These are phyloP conservation scores for Penicillium sp. DNA, from an alignment of 2,329 filamentous ascomycete genomes.

Conservation along the genomic window DNA sequence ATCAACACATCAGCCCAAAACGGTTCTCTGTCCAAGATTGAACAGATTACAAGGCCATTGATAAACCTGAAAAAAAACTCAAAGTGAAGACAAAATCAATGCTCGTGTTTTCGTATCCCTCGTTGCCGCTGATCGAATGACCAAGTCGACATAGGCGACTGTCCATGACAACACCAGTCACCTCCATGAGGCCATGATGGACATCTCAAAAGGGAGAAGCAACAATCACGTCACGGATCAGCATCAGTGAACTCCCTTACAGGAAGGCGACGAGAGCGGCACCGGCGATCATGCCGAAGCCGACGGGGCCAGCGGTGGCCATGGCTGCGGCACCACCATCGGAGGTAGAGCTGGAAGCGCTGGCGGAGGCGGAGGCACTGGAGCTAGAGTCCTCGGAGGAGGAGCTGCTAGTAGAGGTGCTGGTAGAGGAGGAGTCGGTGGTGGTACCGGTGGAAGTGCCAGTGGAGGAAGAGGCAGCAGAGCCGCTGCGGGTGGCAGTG, in stretches of 20 bases:
- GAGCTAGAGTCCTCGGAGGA: slow-evolving; percentile 7
- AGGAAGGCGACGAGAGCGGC: slow-evolving; percentile 46
- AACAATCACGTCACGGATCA: background rate
- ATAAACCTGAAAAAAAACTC: slow-evolving; percentile 3
- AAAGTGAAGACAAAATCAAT: slow-evolving; percentile 11
- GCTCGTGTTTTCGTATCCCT: slow-evolving; percentile 23
- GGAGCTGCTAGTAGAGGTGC: slow-evolving; percentile 9
- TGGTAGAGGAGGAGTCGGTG: slow-evolving; percentile 13
- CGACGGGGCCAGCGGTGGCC: slow-evolving; percentile 39
- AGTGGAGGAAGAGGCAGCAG: slow-evolving; percentile 21
- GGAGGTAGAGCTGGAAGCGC: slow-evolving; percentile 23
- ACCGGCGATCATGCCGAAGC: slow-evolving; percentile 44
- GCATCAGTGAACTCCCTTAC: slow-evolving; percentile 26
- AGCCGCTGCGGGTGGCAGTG: slow-evolving; percentile 23
- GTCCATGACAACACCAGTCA: background rate
- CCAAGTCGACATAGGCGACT: slow-evolving; percentile 1
- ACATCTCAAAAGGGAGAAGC: background rate
- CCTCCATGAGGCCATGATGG: background rate
- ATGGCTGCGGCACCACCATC: slow-evolving; percentile 37
- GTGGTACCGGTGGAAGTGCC: slow-evolving; percentile 13
- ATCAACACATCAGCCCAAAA: slow-evolving; percentile 5
- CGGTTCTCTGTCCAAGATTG: slow-evolving; percentile 1
- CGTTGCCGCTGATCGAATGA: slow-evolving; percentile 8
- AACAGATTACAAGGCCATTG: slow-evolving; percentile 19
- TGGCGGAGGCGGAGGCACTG: slow-evolving; percentile 6